Evolutionary conservation across 2,329 filamentous ascomycete genomes (phyloP), one percentile per base, ranked within the genome.

Genomic region (Alternaria atra): DNA sequence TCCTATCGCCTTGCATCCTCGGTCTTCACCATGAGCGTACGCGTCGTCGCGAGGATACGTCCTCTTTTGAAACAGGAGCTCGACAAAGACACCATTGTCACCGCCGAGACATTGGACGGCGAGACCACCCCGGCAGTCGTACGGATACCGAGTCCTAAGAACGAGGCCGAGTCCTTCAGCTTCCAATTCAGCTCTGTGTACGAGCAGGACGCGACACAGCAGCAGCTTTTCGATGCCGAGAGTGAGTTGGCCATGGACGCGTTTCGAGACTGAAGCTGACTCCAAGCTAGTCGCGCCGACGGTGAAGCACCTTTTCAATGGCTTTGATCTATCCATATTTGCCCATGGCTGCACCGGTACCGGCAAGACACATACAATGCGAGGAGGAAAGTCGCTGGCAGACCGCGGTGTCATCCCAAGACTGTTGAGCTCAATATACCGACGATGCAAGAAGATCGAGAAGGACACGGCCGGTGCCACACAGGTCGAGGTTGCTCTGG

Each of bases 171-270:
- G 80, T 91, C 94, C 74, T 98, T 94, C 80, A 93, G 91, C 55
- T 99, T 98, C 78, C 88, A 94, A 53, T 98, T 98, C 85, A 96
- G 95, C 83, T 88, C 91, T 69, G 94, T 98, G 56, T 98, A 97
- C 79, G 92, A 92, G 73, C 87, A 90, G 71, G 80, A 86, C 35
- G 90, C 91, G 15, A 88, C 91, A 8, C 94, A 99, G 78, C 92
- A 97, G 79, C 87, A 91, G 66, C 81, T 99, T 58, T 99, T 97
- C 77, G 91, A 94, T 66, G 87, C 90, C 37, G 94, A 98, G 87
- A 92, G 93, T 93, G 84, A 55, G 64, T 70, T 48, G 23, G 48
- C 25, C 25, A 51, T 47, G 43, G 50, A 42, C 37, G 43, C 32
- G 46, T 50, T 50, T 50, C 55, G 34, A 51, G 57, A 53, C 58